Evolutionary conservation across 441 rosid genomes (phyloP), one percentile per base, ranked within the genome.

Genomic region (Iberis amara): DNA sequence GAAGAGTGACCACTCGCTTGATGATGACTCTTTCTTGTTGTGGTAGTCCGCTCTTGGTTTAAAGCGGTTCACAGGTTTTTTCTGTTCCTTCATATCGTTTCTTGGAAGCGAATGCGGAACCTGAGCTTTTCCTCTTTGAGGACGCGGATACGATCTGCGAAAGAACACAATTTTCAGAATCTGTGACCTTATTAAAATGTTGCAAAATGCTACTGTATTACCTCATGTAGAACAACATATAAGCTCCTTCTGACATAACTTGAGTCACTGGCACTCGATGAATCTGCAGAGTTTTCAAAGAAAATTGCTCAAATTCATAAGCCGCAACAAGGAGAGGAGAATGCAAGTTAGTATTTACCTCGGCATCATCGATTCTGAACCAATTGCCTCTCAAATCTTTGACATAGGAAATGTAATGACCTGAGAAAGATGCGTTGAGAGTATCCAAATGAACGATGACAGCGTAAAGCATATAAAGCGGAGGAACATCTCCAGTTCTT

Each of bases 171-270:
- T 15, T 15, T 37, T 53, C 39, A 62, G 59, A 45, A 47, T 23
- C 27, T 10, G 0, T 28, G 24, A 39, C 41, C n/a, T 0, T 0
- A 1, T 8, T 2, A 39, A 7, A 41, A 42, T 23, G 7, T 14
- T 4, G 2, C 21, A 39, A 47, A 4, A 13, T 1, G 23, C 27
- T n/a, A 7, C 7, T 6, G 24, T 33, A 38, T 52, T 79, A 81
- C 96, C 96, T 81, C 70, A 48, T 82, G 78, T 87, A 87, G 69
- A 87, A 87, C 71, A 87, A 70, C 61, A 87, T 87, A 61, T 87
- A 87, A 52, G 94, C 96, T 65, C 86, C 96, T 71, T 87, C 96
- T 5, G 89, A 87, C 96, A 87, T 87, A 69, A 87, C 96, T 65
- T 84, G 89, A 71, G 79, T 74, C 75, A 73, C 73, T 36, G 83